Base-by-base conservation (phyloP, 2,329 filamentous ascomycete genomes). In the Dactylella cylindrospora region DNA sequence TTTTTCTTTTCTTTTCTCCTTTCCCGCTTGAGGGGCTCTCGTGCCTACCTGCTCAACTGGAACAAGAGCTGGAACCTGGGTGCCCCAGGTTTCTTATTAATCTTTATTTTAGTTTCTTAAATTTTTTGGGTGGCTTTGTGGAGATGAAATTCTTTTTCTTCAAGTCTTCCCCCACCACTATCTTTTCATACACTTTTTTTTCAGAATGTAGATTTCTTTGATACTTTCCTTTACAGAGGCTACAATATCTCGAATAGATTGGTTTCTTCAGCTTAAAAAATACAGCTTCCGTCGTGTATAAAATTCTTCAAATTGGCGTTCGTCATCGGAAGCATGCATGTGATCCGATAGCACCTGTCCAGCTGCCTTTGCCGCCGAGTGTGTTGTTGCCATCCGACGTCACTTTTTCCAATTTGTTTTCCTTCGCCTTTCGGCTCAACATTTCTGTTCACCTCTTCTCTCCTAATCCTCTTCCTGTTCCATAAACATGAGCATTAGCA, bases 401-500 rank as follows among this genome's bases (percentile, higher is more conserved):
- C 47, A 15, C 19, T 40, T 46, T 41, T 17, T 5, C n/a, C 44
- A 45, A 20, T 23, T 41, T 41, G 31, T 38, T 20, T 31, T 10
- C 33, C 9, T 31, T 45, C 45, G 44, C 29, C 45, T 50, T 25
- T 36, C 25, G 35, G n/a, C n/a, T n/a, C n/a, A n/a, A 38, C n/a
- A 19, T 31, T 40, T 26, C 19, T 20, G 17, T 46, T 41, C 19
- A 9, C 29, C 26, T 26, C 15, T 23, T 33, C 17, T 28, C 31
- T 41, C 33, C 15, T 12, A 13, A 23, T 50, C 13, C 22, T 23
- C 32, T 39, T n/a, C 38, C 41, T 45, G 28, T 38, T 17, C 23
- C 50, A 17, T 3, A 40, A 53, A 26, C 5, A 62, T 62, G 49
- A 62, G 50, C 57, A 45, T 62, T 47, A 62, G 57, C 49, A 62